Evolutionary conservation across 2,329 filamentous ascomycete species (phyloP).

Genomic region (Colletotrichum sp.): DNA sequence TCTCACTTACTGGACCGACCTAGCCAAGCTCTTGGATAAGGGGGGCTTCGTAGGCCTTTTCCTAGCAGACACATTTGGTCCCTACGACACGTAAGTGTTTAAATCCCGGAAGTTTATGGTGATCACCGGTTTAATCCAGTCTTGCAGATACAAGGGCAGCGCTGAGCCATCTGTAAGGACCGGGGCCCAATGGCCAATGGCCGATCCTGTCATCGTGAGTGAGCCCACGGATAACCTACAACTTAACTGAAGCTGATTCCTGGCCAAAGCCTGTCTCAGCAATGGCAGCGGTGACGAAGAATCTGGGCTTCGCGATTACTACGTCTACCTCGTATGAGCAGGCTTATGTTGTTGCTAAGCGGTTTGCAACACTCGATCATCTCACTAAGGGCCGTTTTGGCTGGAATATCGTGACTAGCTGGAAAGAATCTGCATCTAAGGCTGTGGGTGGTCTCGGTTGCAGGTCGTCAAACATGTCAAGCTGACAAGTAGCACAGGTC

Average conservation of each 20-base stretch:
- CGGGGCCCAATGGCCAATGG: constrained; percentile 69
- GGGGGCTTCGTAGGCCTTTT: constrained; percentile 70
- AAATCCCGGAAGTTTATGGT: not conserved
- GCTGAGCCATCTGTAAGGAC: constrained; percentile 61
- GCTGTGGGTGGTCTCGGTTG: constrained; percentile 31
- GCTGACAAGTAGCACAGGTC: constrained; percentile 45
- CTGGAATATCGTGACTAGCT: constrained; percentile 69
- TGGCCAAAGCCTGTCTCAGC: constrained; percentile 34
- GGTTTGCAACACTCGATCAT: constrained; percentile 67
- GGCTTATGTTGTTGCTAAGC: constrained; percentile 65
- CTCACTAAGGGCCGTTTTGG: constrained; percentile 65
- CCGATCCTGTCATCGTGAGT: constrained; percentile 64
- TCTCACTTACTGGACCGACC: constrained; percentile 62
- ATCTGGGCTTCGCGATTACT: constrained; percentile 66
- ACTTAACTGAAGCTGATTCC: not conserved
- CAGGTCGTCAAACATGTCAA: not conserved
- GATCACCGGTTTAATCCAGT: not conserved
- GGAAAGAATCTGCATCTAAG: constrained; percentile 66
- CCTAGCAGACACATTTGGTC: constrained; percentile 60
- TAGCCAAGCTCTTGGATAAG: constrained; percentile 66
- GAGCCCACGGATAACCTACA: not conserved
- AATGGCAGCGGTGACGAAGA: constrained; percentile 71
- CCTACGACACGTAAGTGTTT: constrained; percentile 62
- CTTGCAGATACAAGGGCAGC: constrained; percentile 43
- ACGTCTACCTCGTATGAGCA: constrained; percentile 68